phyloP scores from a whole-genome alignment of 139 green algal genomes.

The Chlamydomonas applanata region DNA sequence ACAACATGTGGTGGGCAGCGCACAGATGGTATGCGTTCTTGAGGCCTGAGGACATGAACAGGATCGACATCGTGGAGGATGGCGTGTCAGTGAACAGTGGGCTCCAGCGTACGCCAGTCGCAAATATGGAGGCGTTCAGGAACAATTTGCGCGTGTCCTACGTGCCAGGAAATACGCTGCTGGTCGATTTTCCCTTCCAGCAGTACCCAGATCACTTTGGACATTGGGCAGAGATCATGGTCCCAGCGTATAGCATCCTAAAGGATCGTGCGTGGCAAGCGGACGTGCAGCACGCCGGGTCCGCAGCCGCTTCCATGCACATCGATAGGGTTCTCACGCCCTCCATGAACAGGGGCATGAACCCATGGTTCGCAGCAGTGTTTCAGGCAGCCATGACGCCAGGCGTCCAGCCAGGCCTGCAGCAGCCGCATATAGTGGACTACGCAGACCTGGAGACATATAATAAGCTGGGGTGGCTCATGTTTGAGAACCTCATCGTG shows the following conservation, averaged over 20 bases:
- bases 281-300: background rate
- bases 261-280: constrained; percentile 2
- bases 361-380: constrained; percentile 62
- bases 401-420: background rate
- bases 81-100: constrained; percentile 33
- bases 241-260: constrained; percentile 58
- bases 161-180: constrained; percentile 57
- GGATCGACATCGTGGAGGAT: constrained; percentile 19
- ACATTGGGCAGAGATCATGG: constrained; percentile 74
- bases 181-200: constrained; percentile 72
- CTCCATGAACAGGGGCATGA: constrained; percentile 39
- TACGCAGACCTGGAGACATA: constrained; percentile 52
- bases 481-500: constrained; percentile 69
- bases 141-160: constrained; percentile 18
- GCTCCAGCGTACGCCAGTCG: constrained; percentile 27
- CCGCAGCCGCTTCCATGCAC: background rate
- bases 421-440: constrained; percentile 55
- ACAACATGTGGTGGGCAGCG: constrained; percentile 48
- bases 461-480: constrained; percentile 56
- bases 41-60: background rate
- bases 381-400: constrained; percentile 44
- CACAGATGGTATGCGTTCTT: constrained; percentile 36
- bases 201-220: constrained; percentile 70
- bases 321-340: constrained; percentile 44
- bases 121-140: constrained; percentile 17